Conservation (phyloP, 192 early-diverging fungal genomes). For the Backusella liffmaniae region DNA sequence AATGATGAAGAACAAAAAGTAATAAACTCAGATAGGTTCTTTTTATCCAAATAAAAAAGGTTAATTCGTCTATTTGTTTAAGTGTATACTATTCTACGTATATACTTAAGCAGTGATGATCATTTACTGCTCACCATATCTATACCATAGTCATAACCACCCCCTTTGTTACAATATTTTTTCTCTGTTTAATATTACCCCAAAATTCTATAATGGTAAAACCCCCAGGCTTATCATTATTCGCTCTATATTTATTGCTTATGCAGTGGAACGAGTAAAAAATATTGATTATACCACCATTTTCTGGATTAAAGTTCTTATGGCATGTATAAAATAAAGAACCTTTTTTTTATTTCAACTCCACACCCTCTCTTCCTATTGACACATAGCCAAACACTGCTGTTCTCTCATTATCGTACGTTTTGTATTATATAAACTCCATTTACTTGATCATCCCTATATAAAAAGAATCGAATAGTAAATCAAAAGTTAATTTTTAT, state of each 20-base stretch:
- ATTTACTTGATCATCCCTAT: neutral
- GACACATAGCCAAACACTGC: neutral
- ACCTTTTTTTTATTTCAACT: neutral
- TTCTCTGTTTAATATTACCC: neutral
- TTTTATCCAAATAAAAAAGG: neutral
- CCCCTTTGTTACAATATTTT: neutral
- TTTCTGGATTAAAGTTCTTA: constrained; percentile 1
- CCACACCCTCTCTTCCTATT: neutral
- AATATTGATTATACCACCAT: neutral
- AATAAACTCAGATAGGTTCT: neutral
- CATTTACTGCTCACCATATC: neutral
- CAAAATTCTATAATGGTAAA: neutral
- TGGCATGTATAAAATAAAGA: neutral
- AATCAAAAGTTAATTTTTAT: neutral
- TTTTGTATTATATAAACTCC: neutral
- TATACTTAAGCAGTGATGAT: too few relatives aligned
- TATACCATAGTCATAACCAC: neutral
- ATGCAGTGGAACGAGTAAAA: constrained; percentile 2
- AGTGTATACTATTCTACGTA: too few relatives aligned
- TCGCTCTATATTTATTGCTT: neutral
- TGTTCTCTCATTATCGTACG: neutral
- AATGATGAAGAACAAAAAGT: neutral
- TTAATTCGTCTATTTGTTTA: too few relatives aligned
- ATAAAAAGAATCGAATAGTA: neutral
- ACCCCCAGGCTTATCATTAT: neutral